Conservation (phyloP, 768 basidiomycete species). For the Amanita phalloides region DNA sequence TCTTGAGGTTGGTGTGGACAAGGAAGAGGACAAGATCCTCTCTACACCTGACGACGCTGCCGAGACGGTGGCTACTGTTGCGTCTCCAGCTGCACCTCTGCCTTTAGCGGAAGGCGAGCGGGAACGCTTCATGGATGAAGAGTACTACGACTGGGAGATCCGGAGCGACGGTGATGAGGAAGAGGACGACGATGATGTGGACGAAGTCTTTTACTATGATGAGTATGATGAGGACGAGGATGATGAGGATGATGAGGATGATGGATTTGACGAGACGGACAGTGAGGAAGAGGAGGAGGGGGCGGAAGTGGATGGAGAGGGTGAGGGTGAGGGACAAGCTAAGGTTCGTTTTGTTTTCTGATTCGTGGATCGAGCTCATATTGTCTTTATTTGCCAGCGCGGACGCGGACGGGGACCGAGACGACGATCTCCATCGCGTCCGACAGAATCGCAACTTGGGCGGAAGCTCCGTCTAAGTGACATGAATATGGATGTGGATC, state of each 20-base stretch:
- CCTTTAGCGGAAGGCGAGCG: neutral
- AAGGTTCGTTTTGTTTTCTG: neutral
- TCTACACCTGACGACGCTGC: neutral
- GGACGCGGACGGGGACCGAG: neutral
- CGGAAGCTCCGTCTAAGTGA: neutral
- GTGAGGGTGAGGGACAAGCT: too few species aligned
- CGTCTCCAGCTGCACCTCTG: neutral
- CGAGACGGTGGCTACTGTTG: neutral
- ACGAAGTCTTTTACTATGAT: constrained; percentile 6
- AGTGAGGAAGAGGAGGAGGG: neutral
- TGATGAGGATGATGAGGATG: constrained; percentile 10
- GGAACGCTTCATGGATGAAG: constrained; percentile 13
- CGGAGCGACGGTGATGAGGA: constrained; percentile 11
- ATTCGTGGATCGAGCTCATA: neutral
- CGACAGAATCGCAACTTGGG: neutral
- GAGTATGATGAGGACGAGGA: constrained; percentile 10
- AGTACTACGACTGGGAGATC: constrained; percentile 15
- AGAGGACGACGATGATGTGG: constrained; percentile 5
- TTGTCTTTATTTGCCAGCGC: neutral
- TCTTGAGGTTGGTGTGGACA: neutral
- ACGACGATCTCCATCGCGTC: neutral
- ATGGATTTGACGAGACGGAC: constrained; percentile 10
- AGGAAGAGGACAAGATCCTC: neutral
- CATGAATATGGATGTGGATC: neutral
- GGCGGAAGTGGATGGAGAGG: neutral